These are phyloP conservation scores for Trichoderma virens DNA, from an alignment of 495 filamentous ascomycete genomes.

Conservation along the genomic window DNA sequence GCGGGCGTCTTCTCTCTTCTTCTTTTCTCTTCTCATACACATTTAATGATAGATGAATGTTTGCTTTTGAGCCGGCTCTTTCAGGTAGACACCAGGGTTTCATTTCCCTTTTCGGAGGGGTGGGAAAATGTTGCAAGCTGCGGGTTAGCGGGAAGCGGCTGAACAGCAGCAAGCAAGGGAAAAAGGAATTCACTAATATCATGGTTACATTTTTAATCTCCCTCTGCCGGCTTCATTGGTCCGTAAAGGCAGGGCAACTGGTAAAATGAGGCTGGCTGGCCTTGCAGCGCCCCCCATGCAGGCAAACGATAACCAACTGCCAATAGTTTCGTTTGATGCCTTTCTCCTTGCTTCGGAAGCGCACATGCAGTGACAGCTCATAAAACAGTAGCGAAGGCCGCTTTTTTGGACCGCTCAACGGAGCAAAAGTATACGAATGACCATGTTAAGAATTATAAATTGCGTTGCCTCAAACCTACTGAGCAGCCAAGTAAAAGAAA, in stretches of 20 bases:
- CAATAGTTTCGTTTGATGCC: background rate
- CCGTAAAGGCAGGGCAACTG: background rate
- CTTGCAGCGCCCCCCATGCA: background rate
- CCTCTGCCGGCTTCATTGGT: background rate
- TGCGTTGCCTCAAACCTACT: background rate
- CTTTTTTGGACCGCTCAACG: background rate
- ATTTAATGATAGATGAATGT: background rate
- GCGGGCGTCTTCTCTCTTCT: background rate
- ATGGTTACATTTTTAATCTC: background rate
- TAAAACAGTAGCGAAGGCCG: background rate
- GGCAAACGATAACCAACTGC: background rate
- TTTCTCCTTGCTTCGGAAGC: background rate
- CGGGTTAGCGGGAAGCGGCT: background rate
- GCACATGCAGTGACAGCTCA: conserved; percentile 4
- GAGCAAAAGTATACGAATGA: background rate
- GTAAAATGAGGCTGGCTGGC: conserved; percentile 1
- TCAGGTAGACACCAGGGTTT: background rate
- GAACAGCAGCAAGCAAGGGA: background rate
- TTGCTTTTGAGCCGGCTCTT: background rate
- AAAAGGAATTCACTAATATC: background rate
- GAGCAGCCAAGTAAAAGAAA: background rate
- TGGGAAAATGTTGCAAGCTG: too few relatives aligned
- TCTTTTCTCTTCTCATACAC: background rate
- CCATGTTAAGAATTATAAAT: background rate
- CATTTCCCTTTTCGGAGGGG: too few relatives aligned